phyloP scores from a whole-genome alignment of 169 alveolate genomes.

The Plasmodium reichenowi region DNA sequence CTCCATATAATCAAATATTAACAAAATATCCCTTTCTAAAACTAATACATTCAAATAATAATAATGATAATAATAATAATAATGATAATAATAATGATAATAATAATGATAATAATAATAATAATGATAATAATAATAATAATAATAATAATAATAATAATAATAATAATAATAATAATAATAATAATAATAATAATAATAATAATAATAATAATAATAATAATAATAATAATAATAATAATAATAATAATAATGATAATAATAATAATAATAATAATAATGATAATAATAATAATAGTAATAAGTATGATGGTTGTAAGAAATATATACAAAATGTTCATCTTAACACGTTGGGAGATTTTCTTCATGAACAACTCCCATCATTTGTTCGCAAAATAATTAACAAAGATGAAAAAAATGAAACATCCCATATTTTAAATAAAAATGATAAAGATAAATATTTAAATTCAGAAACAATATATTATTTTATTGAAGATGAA shows the following conservation, averaged over 20 bases:
- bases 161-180: not conserved
- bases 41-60: slow-evolving; percentile 1
- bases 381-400: slow-evolving; percentile 43
- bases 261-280: not conserved
- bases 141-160: too few species aligned
- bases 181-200: not conserved
- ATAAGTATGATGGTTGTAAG: too few species aligned
- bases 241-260: not conserved
- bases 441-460: not conserved
- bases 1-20: slow-evolving; percentile 71
- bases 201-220: too few species aligned
- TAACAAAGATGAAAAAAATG: slow-evolving; percentile 2
- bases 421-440: not conserved
- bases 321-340: slow-evolving; percentile 1
- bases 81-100: not conserved
- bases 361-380: slow-evolving; percentile 36
- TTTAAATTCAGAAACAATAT: slow-evolving; percentile 31
- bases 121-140: not conserved
- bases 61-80: not conserved
- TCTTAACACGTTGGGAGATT: slow-evolving; percentile 59
- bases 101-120: too few species aligned
- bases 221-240: too few species aligned
- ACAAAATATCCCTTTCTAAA: slow-evolving; percentile 41
- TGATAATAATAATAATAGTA: too few species aligned
- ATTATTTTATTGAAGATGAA: slow-evolving; percentile 61